These are phyloP conservation scores for Sphagnurus paluster DNA, from an alignment of 1,284 basidiomycete genomes.

Conservation along the genomic window DNA sequence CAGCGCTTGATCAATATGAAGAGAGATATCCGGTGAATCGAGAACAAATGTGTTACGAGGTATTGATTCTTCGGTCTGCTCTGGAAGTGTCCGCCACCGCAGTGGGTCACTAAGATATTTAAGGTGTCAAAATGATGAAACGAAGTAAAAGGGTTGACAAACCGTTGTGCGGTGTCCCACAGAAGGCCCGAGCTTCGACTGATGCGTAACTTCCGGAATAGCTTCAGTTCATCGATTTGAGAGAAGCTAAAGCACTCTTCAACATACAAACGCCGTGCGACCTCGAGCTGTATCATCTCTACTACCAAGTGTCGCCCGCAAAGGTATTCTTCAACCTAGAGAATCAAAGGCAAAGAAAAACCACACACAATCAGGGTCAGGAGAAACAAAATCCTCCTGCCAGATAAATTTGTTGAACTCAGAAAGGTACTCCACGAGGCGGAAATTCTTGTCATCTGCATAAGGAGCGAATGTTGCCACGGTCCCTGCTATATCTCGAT, in stretches of 20 bases:
- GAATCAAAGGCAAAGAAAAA: background rate
- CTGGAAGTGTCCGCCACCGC: slow-evolving; percentile 15
- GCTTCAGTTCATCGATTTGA: slow-evolving; percentile 27
- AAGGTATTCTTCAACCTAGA: background rate
- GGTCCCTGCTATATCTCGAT: too few relatives aligned
- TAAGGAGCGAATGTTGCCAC: slow-evolving; percentile 18
- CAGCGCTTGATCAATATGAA: slow-evolving; percentile 16
- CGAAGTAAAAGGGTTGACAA: background rate
- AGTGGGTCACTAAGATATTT: slow-evolving; percentile 19
- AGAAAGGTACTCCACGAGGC: slow-evolving; percentile 22
- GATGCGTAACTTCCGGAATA: slow-evolving; percentile 22
- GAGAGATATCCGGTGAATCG: slow-evolving; percentile 11
- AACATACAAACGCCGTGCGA: slow-evolving; percentile 28
- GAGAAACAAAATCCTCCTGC: slow-evolving; percentile 34
- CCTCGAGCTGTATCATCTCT: slow-evolving; percentile 37
- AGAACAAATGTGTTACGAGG: slow-evolving; percentile 4
- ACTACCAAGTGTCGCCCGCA: slow-evolving; percentile 21
- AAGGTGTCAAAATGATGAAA: background rate
- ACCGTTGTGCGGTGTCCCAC: slow-evolving; percentile 35
- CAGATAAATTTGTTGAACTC: slow-evolving; percentile 30
- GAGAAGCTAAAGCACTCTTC: slow-evolving; percentile 21
- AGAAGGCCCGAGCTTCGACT: slow-evolving; percentile 27
- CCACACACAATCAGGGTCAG: slow-evolving; percentile 43
- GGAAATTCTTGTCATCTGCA: slow-evolving; percentile 30
- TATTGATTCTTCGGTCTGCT: slow-evolving; percentile 5